Evolutionary conservation across 176 grass and related monocot species (phyloP), one percentile per base, ranked within the genome.

Genomic region (Luzula sylvatica): DNA sequence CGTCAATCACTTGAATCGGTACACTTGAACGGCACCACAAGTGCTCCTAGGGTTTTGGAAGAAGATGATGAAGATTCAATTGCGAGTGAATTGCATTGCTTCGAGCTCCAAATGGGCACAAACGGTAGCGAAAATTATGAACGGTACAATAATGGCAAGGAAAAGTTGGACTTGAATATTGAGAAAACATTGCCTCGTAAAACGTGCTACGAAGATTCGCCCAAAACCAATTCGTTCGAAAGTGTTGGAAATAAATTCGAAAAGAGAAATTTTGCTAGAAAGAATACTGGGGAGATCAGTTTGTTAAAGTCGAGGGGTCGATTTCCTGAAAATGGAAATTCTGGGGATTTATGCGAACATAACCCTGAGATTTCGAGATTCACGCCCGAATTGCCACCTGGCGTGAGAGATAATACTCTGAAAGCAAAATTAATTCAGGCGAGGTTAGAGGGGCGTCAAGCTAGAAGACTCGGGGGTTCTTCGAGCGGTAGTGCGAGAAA

Each of bases 341-440:
- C 47, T 27, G 56, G n/a, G 42, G 48, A 78, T 29, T 18, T 63
- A 16, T 52, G 15, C 27, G 46, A 72, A 22, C 44, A 64, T 14
- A 53, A 65, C 43, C 8, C 59, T 9, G 73, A 62, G 44, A 71
- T 71, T 15, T 74, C 46, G 46, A 74, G 79, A 80, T 29, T 56
- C 68, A 79, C 72, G 30, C 59, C 78, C 7, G 55, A 56, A 46
- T 46, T 69, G 19, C 18, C 58, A 17, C 39, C 23, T 15, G 65
- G 52, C 14, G 20, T 70, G 20, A 77, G 67, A 25, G 71, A 65
- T 7, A 83, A 80, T 38, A 98, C 82, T 13, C 65, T 98, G 30
- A 98, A 92, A 48, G 72, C 66, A 29, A 98, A 89, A 68, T 60
- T 98, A 26, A 75, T 98, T 43, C 77, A 98, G 74, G 93, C 93